Conservation (phyloP, 257 asterid species). For the Ophiorrhiza pumila region DNA sequence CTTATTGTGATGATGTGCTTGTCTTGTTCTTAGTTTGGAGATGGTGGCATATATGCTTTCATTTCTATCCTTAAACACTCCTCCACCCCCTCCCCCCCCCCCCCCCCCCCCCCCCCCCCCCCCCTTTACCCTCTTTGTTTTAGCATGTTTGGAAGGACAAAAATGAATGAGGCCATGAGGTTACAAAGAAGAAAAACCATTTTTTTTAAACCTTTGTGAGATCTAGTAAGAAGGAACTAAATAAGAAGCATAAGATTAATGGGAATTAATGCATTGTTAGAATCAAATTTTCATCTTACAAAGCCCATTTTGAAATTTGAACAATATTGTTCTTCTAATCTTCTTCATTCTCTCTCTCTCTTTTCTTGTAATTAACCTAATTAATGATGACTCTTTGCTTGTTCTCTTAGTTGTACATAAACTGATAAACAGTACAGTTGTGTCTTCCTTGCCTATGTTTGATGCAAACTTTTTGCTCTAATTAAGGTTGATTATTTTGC, state of each 20-base stretch:
- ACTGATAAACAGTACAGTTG: neutral
- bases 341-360: neutral
- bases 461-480: conserved; percentile 1
- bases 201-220: neutral
- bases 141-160: neutral
- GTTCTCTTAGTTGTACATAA: conserved; percentile 12
- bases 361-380: neutral
- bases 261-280: neutral
- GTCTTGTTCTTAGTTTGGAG: conserved; percentile 18
- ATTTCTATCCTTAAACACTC: neutral
- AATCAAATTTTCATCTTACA: neutral
- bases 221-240: neutral
- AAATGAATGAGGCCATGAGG: neutral
- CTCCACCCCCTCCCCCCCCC: no score
- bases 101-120: no score
- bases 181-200: neutral
- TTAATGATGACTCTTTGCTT: conserved; percentile 3
- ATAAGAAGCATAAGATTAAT: neutral
- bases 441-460: conserved; percentile 3
- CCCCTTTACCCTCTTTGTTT: neutral
- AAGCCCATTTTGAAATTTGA: no score
- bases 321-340: neutral
- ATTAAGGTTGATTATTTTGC: neutral
- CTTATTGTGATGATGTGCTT: conserved; percentile 18
- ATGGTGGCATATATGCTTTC: neutral